Base-by-base conservation (phyloP, 169 alveolate species). In the Eimeria necatrix region DNA sequence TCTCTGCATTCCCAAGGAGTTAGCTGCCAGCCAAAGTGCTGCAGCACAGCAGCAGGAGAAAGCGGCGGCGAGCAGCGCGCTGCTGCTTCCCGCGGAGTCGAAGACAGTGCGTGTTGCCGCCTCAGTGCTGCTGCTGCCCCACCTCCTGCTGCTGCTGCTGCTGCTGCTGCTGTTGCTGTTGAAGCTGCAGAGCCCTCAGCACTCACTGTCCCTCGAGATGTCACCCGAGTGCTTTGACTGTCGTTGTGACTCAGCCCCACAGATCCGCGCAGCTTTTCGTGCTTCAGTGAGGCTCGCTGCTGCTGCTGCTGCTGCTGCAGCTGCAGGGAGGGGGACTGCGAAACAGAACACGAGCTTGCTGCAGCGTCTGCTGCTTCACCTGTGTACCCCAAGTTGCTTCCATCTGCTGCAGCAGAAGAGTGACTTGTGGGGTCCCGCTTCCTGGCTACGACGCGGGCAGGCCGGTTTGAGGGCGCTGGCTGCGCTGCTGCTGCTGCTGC, bases 1-100 rank as follows among this genome's bases (percentile, higher is more conserved):
- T 89, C 94, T 7, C 46, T 41, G 22, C 78, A 74, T 32, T 89
- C 94, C 59, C 80, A 89, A 18, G 51, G 59, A 14, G 89, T 89
- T 7, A 89, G 64, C 48, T 78, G 87, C 48, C 48, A 78, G 5
- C 46, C 64, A 78, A 78, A 78, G n/a, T 78, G 87, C 68, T 49
- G 68, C 64, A 78, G 51, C 87, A 78, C 87, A 8, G 87, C 64
- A 51, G 18, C 46, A n/a, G 87, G 10, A 46, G 87, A 78, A 22
- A 78, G 64, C 46, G 87, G 68, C 48, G 59, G 59, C 59, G 87
- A 78, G 46, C 87, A 32, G 64, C 52, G 12, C 52, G 4, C 12
- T 0, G 51, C 46, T 46, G 41, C 87, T 32, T 14, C 87, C 68
- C 53, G 46, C 52, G 87, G n/a, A 78, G 64, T 7, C n/a, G 46